A percentile compares a stretch with the other conserved stretches of the same genome.
These are phyloP conservation scores for Trametes cubensis DNA, from an alignment of 768 basidiomycete species.

Conservation along the genomic window DNA sequence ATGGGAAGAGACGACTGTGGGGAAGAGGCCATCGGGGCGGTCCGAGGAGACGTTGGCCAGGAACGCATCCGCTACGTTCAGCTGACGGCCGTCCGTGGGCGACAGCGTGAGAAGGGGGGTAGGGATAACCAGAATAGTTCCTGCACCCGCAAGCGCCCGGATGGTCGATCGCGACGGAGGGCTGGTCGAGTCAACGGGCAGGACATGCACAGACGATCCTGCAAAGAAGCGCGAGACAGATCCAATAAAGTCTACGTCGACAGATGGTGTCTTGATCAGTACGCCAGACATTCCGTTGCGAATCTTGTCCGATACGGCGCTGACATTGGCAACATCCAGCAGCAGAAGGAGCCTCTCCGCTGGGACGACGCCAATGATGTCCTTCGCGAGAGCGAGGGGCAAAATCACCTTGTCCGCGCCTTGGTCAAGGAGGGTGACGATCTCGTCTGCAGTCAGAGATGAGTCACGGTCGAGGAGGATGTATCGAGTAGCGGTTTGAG, in stretches of 20 bases:
- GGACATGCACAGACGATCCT: constrained; percentile 63
- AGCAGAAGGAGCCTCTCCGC: constrained; percentile 74
- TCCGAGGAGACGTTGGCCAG: constrained; percentile 82
- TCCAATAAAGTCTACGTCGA: constrained; percentile 75
- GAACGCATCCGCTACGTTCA: constrained; percentile 85
- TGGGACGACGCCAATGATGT: constrained; percentile 68
- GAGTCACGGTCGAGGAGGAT: constrained; percentile 58
- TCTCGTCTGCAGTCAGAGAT: constrained; percentile 52
- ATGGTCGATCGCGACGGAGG: constrained; percentile 64
- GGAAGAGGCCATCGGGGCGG: constrained; percentile 88
- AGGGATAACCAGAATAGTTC: constrained; percentile 72
- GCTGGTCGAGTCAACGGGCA: constrained; percentile 46
- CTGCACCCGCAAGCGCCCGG: constrained; percentile 57
- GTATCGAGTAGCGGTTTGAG: constrained; percentile 42
- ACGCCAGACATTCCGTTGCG: constrained; percentile 78
- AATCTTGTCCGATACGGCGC: constrained; percentile 74
- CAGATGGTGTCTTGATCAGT: constrained; percentile 70
- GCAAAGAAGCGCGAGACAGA: constrained; percentile 78
- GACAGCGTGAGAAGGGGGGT: constrained; percentile 67
- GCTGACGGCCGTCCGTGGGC: constrained; percentile 53
- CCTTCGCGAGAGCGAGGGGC: constrained; percentile 63
- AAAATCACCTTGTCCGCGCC: constrained; percentile 84
- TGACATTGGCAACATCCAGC: constrained; percentile 72
- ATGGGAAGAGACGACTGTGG: constrained; percentile 83
- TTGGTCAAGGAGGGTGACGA: constrained; percentile 69